Base-by-base conservation (phyloP, 2,329 filamentous ascomycete species). In the Xenoacremonium recifei region DNA sequence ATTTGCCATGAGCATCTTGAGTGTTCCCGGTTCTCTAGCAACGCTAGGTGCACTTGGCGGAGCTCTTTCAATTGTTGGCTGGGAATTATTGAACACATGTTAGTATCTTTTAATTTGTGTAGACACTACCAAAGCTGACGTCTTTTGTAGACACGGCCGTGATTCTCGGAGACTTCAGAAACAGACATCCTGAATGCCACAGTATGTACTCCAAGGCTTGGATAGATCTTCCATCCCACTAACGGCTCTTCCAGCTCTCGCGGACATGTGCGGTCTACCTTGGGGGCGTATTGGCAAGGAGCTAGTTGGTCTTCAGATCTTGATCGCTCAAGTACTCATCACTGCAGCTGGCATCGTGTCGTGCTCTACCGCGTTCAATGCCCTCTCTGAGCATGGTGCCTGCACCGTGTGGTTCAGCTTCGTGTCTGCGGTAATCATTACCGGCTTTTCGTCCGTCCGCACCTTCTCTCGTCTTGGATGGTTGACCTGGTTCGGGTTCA, bases 401-500 rank as follows among this genome's bases (percentile, higher is more conserved):
- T 62, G 57, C 45, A 59, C 56, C 10, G 54, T 53, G 19, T 21
- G 46, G n/a, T 60, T 61, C 39, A 51, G 45, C 29, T 48, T 59
- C n/a, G 51, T 60, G 0, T 51, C 53, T 1, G 47, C 54, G 6
- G 45, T 55, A 10, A 32, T 58, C 13, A 53, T 58, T 33, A 53
- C 50, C 9, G 30, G 37, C 6, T 57, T 54, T 33, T 55, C 56
- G 0, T 42, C 44, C 2, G 42, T 60, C 9, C 44, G 53, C 38
- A 59, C 48, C 48, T 62, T 44, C 38, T 59, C 75, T 2, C 59
- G 73, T 7, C 65, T 79, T 0, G 70, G 82, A 1, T 77, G 79
- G 11, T 78, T 79, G 0, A 56, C 59, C 1, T 63, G 75, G 48
- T 54, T 75, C 21, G 72, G 70, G 37, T 79, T 84, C 55, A 34